Conservation (phyloP, 768 basidiomycete genomes). For the Cantharellus anzutake region DNA sequence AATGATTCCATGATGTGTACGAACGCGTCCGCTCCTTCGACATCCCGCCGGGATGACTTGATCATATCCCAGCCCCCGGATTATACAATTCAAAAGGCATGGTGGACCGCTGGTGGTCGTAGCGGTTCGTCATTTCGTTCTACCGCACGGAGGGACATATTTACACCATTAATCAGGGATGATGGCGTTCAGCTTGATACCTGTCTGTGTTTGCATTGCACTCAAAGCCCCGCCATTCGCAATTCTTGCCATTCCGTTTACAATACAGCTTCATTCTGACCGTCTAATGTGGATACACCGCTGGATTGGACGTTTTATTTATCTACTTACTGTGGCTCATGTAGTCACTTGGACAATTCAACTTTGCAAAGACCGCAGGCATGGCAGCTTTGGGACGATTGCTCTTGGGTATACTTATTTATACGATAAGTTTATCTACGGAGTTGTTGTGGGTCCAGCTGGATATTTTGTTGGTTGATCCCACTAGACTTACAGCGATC, state of each 20-base stretch:
- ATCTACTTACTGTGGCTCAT: slow-evolving; percentile 40
- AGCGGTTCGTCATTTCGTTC: slow-evolving; percentile 22
- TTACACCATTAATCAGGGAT: slow-evolving; percentile 13
- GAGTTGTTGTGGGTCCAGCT: slow-evolving; percentile 23
- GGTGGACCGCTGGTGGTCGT: slow-evolving; percentile 53
- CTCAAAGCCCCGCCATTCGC: slow-evolving; percentile 58
- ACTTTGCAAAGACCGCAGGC: slow-evolving; percentile 29
- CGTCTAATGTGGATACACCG: slow-evolving; percentile 54
- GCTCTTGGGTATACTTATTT: slow-evolving; percentile 26
- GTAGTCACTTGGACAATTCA: slow-evolving; percentile 53
- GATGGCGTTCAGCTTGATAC: slow-evolving; percentile 53
- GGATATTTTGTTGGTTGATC: not conserved
- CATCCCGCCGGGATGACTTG: slow-evolving; percentile 22
- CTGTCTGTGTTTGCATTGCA: slow-evolving; percentile 48
- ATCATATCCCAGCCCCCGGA: slow-evolving; percentile 27
- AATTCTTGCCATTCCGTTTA: slow-evolving; percentile 40
- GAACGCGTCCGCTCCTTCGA: too few species aligned
- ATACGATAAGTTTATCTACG: slow-evolving; percentile 39
- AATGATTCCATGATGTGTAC: too few species aligned
- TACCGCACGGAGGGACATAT: not conserved
- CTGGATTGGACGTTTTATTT: slow-evolving; percentile 52
- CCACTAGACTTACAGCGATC: not conserved
- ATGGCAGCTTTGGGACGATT: slow-evolving; percentile 17
- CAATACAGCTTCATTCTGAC: slow-evolving; percentile 52
- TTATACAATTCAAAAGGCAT: slow-evolving; percentile 43